These are phyloP conservation scores for Senecio squalidus DNA, from an alignment of 140 eudicot genomes.

Conservation along the genomic window DNA sequence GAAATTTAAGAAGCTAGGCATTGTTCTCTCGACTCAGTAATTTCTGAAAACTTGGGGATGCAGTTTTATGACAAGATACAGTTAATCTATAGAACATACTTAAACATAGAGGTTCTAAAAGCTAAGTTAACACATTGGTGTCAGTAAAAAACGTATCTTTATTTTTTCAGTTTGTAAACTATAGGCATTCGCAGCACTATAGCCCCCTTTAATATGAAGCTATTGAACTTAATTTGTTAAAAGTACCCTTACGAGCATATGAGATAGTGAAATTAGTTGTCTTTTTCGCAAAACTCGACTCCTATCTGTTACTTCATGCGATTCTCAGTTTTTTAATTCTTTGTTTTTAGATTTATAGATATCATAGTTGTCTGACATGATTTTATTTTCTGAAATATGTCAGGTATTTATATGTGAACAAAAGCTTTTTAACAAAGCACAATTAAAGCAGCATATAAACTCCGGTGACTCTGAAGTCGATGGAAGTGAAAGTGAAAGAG, in stretches of 20 bases:
- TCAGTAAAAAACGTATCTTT: neutral
- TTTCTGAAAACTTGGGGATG: no score
- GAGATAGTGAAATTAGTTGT: no score
- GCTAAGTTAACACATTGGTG: neutral
- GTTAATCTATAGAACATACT: no score
- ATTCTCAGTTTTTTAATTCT: neutral
- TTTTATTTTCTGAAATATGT: constrained; percentile 18
- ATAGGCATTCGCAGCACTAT: neutral
- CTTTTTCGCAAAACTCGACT: no score
- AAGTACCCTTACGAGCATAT: neutral
- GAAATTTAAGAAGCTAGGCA: neutral
- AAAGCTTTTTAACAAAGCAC: constrained; percentile 78
- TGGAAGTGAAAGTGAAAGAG: constrained; percentile 97
- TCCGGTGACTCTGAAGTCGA: constrained; percentile 99
- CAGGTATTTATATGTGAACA: constrained; percentile 96
- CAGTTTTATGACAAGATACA: no score
- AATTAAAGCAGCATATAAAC: constrained; percentile 73
- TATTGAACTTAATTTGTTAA: no score
- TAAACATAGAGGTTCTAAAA: no score
- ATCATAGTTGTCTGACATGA: constrained; percentile 16
- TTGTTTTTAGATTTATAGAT: neutral
- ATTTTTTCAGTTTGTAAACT: neutral
- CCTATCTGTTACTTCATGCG: neutral
- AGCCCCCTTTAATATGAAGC: neutral
- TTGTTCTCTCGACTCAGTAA: no score